A percentile compares a stretch with the other conserved stretches of the same genome.
Evolutionary conservation across 2,329 filamentous ascomycete genomes (phyloP).

Genomic region (Onygenales sp.): DNA sequence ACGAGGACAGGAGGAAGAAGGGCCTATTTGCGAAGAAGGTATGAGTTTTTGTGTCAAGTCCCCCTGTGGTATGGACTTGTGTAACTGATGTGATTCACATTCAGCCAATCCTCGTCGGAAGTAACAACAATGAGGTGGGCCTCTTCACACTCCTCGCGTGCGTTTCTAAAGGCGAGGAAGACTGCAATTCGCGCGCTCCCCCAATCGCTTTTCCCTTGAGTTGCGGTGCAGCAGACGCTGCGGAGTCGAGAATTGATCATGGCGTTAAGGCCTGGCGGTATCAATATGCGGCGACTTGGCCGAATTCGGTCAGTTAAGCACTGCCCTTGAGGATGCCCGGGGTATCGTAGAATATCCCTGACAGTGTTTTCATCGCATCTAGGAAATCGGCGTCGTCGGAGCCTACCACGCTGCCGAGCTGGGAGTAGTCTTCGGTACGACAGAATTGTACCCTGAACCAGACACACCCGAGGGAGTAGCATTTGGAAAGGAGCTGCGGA

Average conservation of each 20-base stretch:
- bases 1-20: background rate
- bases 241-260: background rate
- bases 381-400: background rate
- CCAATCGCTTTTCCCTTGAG: background rate
- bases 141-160: background rate
- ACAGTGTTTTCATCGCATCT: background rate
- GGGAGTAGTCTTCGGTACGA: background rate
- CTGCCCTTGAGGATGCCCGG: background rate
- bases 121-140: background rate
- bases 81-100: background rate
- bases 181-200: background rate
- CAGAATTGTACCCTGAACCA: background rate
- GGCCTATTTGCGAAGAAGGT: background rate
- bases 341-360: background rate
- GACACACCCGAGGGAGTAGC: background rate
- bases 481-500: background rate
- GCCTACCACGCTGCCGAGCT: background rate
- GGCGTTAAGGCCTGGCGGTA: background rate
- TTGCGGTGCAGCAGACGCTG: background rate
- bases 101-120: background rate
- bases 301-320: background rate
- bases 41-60: background rate
- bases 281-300: background rate
- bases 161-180: background rate
- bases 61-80: background rate